Base-by-base conservation (phyloP, 805 yeast species). In the Teunomyces barrocoloradensis region DNA sequence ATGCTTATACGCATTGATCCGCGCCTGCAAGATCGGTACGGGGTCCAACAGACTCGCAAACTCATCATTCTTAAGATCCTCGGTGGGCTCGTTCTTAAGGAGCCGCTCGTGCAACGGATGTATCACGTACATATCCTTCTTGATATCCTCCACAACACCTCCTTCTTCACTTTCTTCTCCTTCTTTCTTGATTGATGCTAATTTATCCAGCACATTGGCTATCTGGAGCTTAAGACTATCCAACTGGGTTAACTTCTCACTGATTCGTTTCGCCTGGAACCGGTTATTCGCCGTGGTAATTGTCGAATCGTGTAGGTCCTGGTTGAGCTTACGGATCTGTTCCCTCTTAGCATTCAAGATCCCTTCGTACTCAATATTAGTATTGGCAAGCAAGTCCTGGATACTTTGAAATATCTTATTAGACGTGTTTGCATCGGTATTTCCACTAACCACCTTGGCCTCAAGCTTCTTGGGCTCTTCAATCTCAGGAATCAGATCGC, bases 111-210 rank as follows among this genome's bases (percentile, higher is more conserved):
- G 84, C 11, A 87, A 73, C 5, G 80, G 73, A 59, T 78, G 74
- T 9, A 89, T 78, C 42, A 86, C 77, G 65, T 89, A 92, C n/a
- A 97, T 96, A 59, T 88, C 92, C 66, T 91, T 97, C 0, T 96
- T 92, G 64, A 87, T 92, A 57, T 82, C 85, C 10, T 69, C 66
- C 20, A 85, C 81, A 0, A 88, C 87, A 18, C 20, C 20, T 3
- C 20, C 20, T 32, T 80, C 80, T 52, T 80, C 80, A 13, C 87
- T 57, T 12, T 46, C 53, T 4, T 47, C 54, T 4, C 49, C 58
- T 20, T 55, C 58, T 12, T 80, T 51, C 79, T 58, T 35, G 43
- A 41, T 11, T 40, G 48, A 5, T 58, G 42, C 43, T 42, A 71
- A 52, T 48, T 64, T 68, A 46, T 73, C 77, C 37, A 62, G 61